Evolutionary conservation across 768 basidiomycete species (phyloP).

Genomic region (Tylopilus sp.): DNA sequence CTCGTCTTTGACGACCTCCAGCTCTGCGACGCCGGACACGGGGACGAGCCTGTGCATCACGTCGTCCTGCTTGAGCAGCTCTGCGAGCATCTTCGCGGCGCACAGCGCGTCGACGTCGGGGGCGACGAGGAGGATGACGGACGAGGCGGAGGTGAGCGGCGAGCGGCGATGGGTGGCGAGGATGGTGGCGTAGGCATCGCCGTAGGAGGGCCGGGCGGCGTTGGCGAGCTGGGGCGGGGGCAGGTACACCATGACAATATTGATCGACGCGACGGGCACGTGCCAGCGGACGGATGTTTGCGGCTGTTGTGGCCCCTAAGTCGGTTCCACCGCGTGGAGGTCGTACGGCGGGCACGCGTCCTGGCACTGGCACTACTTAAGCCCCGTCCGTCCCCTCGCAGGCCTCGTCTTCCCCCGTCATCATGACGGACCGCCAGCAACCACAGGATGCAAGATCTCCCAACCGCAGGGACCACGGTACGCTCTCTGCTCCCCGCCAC

Average conservation of each 20-base stretch:
- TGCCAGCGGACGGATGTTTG: conserved; percentile 16
- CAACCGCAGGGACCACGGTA: conserved; percentile 59
- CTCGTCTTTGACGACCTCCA: conserved; percentile 64
- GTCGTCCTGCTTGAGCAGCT: conserved; percentile 90
- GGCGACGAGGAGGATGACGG: conserved; percentile 81
- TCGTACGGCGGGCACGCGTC: conserved; percentile 28
- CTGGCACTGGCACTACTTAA: conserved; percentile 28
- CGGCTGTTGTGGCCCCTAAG: conserved; percentile 14
- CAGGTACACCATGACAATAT: conserved; percentile 55
- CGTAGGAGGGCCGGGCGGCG: conserved; percentile 59
- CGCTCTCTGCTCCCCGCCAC: neutral
- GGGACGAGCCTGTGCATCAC: conserved; percentile 89
- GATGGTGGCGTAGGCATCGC: conserved; percentile 68
- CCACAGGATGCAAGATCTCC: conserved; percentile 48
- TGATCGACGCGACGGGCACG: conserved; percentile 10
- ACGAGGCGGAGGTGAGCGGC: conserved; percentile 74
- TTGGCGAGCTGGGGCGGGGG: conserved; percentile 68
- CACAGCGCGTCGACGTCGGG: conserved; percentile 92
- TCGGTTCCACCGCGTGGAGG: conserved; percentile 25
- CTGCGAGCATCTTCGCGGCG: conserved; percentile 85
- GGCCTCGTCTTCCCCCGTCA: conserved; percentile 25
- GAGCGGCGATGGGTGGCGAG: conserved; percentile 69
- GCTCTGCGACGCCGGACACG: conserved; percentile 77
- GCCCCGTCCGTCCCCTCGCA: conserved; percentile 4
- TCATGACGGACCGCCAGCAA: conserved; percentile 57